A percentile compares a stretch with the other conserved stretches of the same genome.
These are phyloP conservation scores for Aspergillus terreus DNA, from an alignment of 2,329 filamentous ascomycete genomes.

Conservation along the genomic window DNA sequence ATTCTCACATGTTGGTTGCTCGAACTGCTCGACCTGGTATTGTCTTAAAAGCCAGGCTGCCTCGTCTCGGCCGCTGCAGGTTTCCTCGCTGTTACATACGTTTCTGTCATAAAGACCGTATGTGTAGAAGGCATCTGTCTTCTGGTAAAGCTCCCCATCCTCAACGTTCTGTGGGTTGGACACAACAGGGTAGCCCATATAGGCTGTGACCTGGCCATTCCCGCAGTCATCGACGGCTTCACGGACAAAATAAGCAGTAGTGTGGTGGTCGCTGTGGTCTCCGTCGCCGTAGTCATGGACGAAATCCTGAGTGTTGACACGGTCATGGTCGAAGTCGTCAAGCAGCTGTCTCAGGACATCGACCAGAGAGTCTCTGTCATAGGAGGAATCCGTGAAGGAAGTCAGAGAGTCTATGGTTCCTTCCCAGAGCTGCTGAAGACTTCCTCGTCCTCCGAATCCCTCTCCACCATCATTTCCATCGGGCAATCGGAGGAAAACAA, in stretches of 20 bases:
- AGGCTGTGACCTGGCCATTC: neutral
- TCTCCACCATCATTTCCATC: conserved; percentile 13
- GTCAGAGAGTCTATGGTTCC: conserved; percentile 6
- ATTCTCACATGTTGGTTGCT: too few species aligned
- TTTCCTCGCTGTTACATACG: conserved; percentile 1
- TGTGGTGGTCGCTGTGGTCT: conserved; percentile 16
- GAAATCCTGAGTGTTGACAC: conserved; percentile 15
- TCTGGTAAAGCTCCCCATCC: conserved; percentile 1
- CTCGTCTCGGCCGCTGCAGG: conserved; percentile 1
- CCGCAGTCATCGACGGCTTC: neutral
- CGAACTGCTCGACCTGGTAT: neutral
- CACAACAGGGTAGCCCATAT: conserved; percentile 5
- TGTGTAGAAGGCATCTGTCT: conserved; percentile 8
- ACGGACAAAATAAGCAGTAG: conserved; percentile 9
- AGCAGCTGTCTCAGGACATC: conserved; percentile 5
- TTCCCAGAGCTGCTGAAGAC: conserved; percentile 15
- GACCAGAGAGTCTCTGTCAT: conserved; percentile 9
- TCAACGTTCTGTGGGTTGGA: neutral
- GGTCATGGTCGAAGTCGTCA: conserved; percentile 5
- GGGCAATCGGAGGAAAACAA: conserved; percentile 13
- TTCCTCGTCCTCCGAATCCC: conserved; percentile 9
- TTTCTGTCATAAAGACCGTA: conserved; percentile 6
- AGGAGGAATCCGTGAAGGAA: conserved; percentile 6
- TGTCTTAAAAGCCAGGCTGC: neutral
- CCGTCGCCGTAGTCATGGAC: conserved; percentile 8